Percentiles rank a stretch among this genome's conserved stretches.
phyloP scores from a whole-genome alignment of 1,284 basidiomycete species.

The Lentinula novae-zelandiae region DNA sequence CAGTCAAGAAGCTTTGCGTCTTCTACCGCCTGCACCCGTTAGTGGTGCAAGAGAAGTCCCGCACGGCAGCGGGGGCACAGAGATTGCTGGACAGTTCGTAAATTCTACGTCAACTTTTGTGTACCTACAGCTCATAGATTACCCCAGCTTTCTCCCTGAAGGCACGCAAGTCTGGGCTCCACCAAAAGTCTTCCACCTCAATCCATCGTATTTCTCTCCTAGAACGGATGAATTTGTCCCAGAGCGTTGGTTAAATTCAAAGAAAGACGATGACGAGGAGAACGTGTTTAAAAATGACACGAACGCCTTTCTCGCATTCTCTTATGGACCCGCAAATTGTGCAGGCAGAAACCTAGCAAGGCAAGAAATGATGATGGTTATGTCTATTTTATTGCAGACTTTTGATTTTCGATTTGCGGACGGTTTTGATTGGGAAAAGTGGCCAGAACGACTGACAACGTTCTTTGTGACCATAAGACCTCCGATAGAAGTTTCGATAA shows the following conservation, averaged over 20 bases:
- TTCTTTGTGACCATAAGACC: slow-evolving; percentile 27
- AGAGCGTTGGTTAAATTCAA: slow-evolving; percentile 35
- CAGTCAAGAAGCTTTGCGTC: slow-evolving; percentile 57
- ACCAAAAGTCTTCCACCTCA: slow-evolving; percentile 42
- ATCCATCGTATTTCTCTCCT: slow-evolving; percentile 35
- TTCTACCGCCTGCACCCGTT: slow-evolving; percentile 50
- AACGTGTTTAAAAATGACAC: slow-evolving; percentile 17
- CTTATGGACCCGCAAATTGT: slow-evolving; percentile 34
- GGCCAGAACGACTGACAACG: slow-evolving; percentile 27
- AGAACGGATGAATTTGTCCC: slow-evolving; percentile 37
- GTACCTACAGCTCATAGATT: not conserved
- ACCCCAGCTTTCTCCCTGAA: slow-evolving; percentile 43
- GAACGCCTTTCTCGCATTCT: slow-evolving; percentile 38
- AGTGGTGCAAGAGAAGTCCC: slow-evolving; percentile 48
- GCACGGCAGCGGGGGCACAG: slow-evolving; percentile 31
- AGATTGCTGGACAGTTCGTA: slow-evolving; percentile 30
- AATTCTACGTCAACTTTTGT: slow-evolving; percentile 10
- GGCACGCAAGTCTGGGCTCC: slow-evolving; percentile 45
- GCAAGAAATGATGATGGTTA: slow-evolving; percentile 29
- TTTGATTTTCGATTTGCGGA: slow-evolving; percentile 30
- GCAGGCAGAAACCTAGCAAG: slow-evolving; percentile 32
- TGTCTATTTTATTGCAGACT: slow-evolving; percentile 23
- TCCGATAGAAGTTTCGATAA: not conserved
- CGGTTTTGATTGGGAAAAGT: slow-evolving; percentile 25
- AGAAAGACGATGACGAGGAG: not conserved